Base-by-base conservation (phyloP, 208 protist species). In the Crithidia fasciculata region DNA sequence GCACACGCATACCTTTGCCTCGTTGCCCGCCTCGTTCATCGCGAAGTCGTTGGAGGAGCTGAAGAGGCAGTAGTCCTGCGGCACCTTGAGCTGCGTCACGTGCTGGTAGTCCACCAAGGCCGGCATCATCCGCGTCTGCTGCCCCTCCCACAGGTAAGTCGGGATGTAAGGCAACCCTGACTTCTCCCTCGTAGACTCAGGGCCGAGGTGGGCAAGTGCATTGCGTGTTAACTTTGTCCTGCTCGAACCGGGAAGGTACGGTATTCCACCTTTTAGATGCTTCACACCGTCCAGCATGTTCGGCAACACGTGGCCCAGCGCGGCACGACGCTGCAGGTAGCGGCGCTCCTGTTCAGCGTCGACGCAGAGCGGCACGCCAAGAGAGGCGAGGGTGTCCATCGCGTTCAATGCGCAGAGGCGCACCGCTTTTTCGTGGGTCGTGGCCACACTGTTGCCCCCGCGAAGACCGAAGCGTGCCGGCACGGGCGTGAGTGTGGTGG, bases 381-480 rank as follows among this genome's bases (percentile, higher is more conserved):
- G 79, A 0, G 78, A 40, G 57, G 74, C 84, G 19, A 96, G 77
- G 4, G 76, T 85, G 69, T 96, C 92, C 37, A 96, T 58, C 4
- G 89, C 89, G 60, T 96, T 85, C 60, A 95, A 57, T 15, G 86
- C 78, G 56, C 84, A 88, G 5, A 96, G 71, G 65, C 85, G 80
- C 69, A 94, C 81, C 10, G 92, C 87, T 54, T 88, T 80, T 18
- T 82, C 59, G 49, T 78, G 83, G 45, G 84, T 82, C 45, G 78
- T 63, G 8, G 79, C 89, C 16, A 91, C 76, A n/a, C 77, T 89
- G 66, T 69, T 85, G 0, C 87, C 92, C 10, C 92, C 92, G 18
- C 92, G 87, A 18, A 93, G 69, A 19, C 89, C 91, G 72, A 85
- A 93, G 41, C 52, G 58, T 4, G 69, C 61, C 16, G 89, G 89